phyloP scores from a whole-genome alignment of 129 eudicot species.

The Flaveria robusta region DNA sequence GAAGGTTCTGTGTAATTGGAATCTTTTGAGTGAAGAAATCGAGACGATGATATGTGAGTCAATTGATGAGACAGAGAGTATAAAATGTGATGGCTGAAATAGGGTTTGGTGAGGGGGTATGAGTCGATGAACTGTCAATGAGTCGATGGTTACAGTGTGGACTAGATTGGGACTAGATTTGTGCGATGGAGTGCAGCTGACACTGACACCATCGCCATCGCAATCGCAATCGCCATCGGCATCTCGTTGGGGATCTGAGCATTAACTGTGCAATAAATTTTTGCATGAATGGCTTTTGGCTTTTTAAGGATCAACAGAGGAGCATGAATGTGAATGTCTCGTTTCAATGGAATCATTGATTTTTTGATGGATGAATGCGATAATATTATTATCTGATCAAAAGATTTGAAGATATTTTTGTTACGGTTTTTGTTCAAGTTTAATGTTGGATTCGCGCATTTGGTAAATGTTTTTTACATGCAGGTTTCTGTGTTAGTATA shows the following conservation, averaged over 20 bases:
- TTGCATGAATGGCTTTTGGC: background rate
- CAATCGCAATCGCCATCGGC: constrained; percentile 31
- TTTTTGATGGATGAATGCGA: too few relatives aligned
- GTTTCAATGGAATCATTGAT: too few relatives aligned
- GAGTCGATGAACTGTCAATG: constrained; percentile 30
- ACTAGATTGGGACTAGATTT: too few relatives aligned
- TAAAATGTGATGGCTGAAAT: background rate
- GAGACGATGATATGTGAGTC: constrained; percentile 28
- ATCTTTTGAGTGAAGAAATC: constrained; percentile 38
- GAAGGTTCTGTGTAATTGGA: constrained; percentile 30
- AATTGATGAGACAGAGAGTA: constrained; percentile 13
- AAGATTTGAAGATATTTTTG: too few relatives aligned
- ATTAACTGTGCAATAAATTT: background rate
- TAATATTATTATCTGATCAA: too few relatives aligned
- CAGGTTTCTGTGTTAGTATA: too few relatives aligned
- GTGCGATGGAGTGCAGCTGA: constrained; percentile 36
- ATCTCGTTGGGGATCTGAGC: constrained; percentile 12
- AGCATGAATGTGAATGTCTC: too few relatives aligned
- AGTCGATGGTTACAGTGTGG: constrained; percentile 27
- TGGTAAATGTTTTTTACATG: too few relatives aligned
- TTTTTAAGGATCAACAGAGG: too few relatives aligned
- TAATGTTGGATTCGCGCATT: too few relatives aligned
- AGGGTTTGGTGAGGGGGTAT: constrained; percentile 31
- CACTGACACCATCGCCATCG: constrained; percentile 29
- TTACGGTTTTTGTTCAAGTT: too few relatives aligned